Conservation (phyloP, 2,329 filamentous ascomycete genomes). For the Fusarium foetens region DNA sequence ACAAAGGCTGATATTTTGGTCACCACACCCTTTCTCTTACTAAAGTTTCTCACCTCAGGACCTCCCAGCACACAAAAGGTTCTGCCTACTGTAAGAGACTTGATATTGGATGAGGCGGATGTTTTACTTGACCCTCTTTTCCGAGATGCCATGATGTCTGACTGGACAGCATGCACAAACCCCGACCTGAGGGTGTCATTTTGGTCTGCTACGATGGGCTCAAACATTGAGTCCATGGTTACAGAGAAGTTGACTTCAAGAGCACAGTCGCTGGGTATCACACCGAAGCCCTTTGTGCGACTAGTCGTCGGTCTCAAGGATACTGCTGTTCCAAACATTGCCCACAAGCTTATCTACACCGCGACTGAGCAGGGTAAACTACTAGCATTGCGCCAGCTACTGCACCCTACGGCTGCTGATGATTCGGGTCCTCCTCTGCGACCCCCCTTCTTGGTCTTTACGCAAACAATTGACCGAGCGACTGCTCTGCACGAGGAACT, state of each 20-base stretch:
- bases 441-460: slow-evolving; percentile 94
- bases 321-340: slow-evolving; percentile 90
- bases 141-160: slow-evolving; percentile 83
- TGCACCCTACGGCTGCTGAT: slow-evolving; percentile 74
- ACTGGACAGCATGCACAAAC: slow-evolving; percentile 83
- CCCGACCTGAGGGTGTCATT: slow-evolving; percentile 78
- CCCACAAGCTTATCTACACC: slow-evolving; percentile 88
- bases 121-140: slow-evolving; percentile 93
- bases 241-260: slow-evolving; percentile 72
- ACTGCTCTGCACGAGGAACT: slow-evolving; percentile 89
- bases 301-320: slow-evolving; percentile 97
- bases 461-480: slow-evolving; percentile 93
- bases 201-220: slow-evolving; percentile 98
- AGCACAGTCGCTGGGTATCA: slow-evolving; percentile 51
- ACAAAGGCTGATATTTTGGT: slow-evolving; percentile 54
- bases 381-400: slow-evolving; percentile 86
- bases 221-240: slow-evolving; percentile 85
- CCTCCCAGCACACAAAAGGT: slow-evolving; percentile 58
- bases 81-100: slow-evolving; percentile 74
- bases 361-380: slow-evolving; percentile 95
- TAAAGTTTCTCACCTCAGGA: slow-evolving; percentile 72
- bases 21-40: slow-evolving; percentile 68
- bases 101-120: slow-evolving; percentile 94
- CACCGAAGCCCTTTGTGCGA: slow-evolving; percentile 71
- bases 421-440: slow-evolving; percentile 71